Conservation (phyloP, 768 basidiomycete species). For the Tulasnella calospora region DNA sequence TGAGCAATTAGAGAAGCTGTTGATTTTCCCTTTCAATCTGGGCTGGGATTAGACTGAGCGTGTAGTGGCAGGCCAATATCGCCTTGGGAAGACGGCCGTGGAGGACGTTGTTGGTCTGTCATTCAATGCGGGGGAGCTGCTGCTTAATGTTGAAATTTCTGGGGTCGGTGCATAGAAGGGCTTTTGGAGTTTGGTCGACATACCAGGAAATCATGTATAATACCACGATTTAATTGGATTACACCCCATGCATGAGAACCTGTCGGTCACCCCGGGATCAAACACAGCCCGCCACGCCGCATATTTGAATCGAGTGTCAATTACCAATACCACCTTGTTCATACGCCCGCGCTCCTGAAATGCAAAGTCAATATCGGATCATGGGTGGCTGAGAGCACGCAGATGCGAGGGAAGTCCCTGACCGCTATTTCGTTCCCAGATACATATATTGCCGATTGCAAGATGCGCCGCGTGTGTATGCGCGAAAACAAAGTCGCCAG, state of each 20-base stretch:
- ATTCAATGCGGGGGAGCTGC: not conserved
- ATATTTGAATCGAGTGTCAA: not conserved
- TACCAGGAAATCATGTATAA: not conserved
- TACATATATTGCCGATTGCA: constrained; percentile 1
- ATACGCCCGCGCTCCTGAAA: not conserved
- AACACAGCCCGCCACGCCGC: not conserved
- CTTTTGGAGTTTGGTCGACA: not conserved
- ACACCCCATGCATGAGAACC: constrained; percentile 1
- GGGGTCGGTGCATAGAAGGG: not conserved
- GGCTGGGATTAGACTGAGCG: not conserved
- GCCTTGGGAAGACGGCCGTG: not conserved
- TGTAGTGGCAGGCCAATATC: not conserved
- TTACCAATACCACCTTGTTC: not conserved
- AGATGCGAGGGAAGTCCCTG: not conserved
- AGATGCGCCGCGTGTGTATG: not conserved
- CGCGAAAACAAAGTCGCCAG: not conserved
- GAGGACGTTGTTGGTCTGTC: not conserved
- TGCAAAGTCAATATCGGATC: not conserved
- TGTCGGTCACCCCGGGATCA: not conserved
- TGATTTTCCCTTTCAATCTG: not conserved
- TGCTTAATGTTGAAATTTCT: not conserved
- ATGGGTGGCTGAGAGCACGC: not conserved
- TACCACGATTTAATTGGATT: not conserved
- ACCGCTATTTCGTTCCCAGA: not conserved
- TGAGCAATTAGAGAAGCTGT: not conserved